These are phyloP conservation scores for Triangularia setosa DNA, from an alignment of 2,329 filamentous ascomycete genomes.

Conservation along the genomic window DNA sequence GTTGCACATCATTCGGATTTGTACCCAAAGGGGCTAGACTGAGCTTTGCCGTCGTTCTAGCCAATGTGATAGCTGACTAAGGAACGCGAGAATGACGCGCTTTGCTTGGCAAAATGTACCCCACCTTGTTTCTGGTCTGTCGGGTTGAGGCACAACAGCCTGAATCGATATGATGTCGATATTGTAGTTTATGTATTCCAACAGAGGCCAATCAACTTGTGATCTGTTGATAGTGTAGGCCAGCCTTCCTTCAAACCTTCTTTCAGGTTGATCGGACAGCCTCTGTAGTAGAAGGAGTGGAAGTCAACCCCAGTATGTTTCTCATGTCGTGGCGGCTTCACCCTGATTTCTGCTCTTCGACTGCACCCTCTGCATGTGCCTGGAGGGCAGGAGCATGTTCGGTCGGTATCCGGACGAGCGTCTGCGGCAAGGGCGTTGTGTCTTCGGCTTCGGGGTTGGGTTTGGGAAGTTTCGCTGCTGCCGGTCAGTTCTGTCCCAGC, in stretches of 20 bases:
- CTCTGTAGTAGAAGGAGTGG: not conserved
- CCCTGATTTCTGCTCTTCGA: constrained; percentile 34
- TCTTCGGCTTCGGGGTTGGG: constrained; percentile 43
- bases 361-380: constrained; percentile 53
- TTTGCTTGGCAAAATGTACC: constrained; percentile 6
- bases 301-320: not conserved
- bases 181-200: not conserved
- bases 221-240: not conserved
- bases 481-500: constrained; percentile 16
- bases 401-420: constrained; percentile 78
- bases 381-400: constrained; percentile 67
- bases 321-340: constrained; percentile 10
- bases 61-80: constrained; percentile 20
- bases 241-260: not conserved
- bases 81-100: constrained; percentile 25
- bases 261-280: not conserved
- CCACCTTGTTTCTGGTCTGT: constrained; percentile 7
- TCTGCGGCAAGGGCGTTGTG: constrained; percentile 63
- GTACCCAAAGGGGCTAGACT: constrained; percentile 5
- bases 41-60: constrained; percentile 6
- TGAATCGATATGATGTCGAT: constrained; percentile 1
- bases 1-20: constrained; percentile 1
- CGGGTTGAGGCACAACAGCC: constrained; percentile 7
- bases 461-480: constrained; percentile 64
- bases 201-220: not conserved